Base-by-base conservation (phyloP, 768 basidiomycete genomes). In the Arthromyces matolae region DNA sequence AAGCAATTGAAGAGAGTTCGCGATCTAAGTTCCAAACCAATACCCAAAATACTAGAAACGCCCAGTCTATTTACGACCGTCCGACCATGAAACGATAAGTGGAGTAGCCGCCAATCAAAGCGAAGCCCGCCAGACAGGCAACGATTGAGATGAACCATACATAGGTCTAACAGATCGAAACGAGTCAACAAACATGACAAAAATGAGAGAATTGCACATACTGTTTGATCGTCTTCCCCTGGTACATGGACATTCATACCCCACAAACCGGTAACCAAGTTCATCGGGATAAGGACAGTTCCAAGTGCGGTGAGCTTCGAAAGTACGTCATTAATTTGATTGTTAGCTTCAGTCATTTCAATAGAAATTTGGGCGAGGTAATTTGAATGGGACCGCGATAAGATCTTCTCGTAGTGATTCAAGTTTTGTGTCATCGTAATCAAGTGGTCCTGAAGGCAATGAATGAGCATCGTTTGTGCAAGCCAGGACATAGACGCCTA, bases 391-490 rank as follows among this genome's bases (percentile, higher is more conserved):
- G 95, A 97, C 32, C 96, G 86, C 4, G 95, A 98, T 8, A 99
- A 77, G 61, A 99, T 98, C 76, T 98, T 99, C 65, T 99, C 96
- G 73, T 98, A 99, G 69, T 98, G 96, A 64, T 98, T 99, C 76
- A 99, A 64, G 64, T 95, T 98, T 69, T 99, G 96, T 2, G 96
- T 99, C 93, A 98, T 98, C 18, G 96, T 99, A 68, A 98, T 98
- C 66, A 99, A 69, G 71, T 99, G 96, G 66, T 99, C 96, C 78
- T 72, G n/a, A 37, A 13, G 27, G 18, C 37, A 23, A 29, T 14
- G 31, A 13, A 33, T 37, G 9, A 45, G 25, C 12, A 31, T 12
- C 13, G 7, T 14, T 24, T 16, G 29, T n/a, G n/a, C 4, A n/a
- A n/a, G n/a, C n/a, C n/a, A n/a, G n/a, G 23, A 13, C 39, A 23